Evolutionary conservation across 2,329 filamentous ascomycete genomes (phyloP).

Genomic region (Capronia coronata): DNA sequence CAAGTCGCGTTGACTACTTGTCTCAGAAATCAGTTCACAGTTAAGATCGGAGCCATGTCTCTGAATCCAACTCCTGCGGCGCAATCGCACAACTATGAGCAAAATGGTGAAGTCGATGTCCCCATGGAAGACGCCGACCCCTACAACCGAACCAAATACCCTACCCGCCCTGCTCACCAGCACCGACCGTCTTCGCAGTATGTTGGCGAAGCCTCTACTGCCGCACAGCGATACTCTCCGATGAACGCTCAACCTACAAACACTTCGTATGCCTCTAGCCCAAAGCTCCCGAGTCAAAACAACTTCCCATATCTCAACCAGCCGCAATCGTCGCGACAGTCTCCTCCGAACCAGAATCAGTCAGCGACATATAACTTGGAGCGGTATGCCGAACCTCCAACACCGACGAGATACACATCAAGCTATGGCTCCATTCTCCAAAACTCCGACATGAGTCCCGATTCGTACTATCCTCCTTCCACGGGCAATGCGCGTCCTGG

Average conservation of each 20-base stretch:
- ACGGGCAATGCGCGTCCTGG: conserved; percentile 49
- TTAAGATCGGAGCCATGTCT: conserved; percentile 35
- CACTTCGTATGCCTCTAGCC: conserved; percentile 66
- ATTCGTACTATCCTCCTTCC: conserved; percentile 66
- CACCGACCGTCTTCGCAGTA: conserved; percentile 67
- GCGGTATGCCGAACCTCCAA: conserved; percentile 32
- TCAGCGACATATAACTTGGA: conserved; percentile 35
- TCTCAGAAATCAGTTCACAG: background rate
- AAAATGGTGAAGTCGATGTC: conserved; percentile 62
- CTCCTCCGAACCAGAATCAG: conserved; percentile 76
- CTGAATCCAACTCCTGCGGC: conserved; percentile 54
- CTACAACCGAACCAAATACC: conserved; percentile 80
- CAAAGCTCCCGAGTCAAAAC: conserved; percentile 46
- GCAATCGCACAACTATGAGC: conserved; percentile 58
- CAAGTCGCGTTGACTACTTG: background rate
- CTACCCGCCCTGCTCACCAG: conserved; percentile 70
- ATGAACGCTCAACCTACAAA: conserved; percentile 84
- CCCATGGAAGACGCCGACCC: conserved; percentile 86
- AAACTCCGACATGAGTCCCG: conserved; percentile 59
- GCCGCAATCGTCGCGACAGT: conserved; percentile 60
- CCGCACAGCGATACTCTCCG: conserved; percentile 87
- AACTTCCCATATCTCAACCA: conserved; percentile 50
- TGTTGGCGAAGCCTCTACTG: conserved; percentile 68
- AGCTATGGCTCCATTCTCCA: conserved; percentile 71
- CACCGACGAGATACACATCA: conserved; percentile 38